A percentile compares a stretch with the other conserved stretches of the same genome.
phyloP scores from a whole-genome alignment of 164 flowering plant genomes.

The Nelumbo lutea region DNA sequence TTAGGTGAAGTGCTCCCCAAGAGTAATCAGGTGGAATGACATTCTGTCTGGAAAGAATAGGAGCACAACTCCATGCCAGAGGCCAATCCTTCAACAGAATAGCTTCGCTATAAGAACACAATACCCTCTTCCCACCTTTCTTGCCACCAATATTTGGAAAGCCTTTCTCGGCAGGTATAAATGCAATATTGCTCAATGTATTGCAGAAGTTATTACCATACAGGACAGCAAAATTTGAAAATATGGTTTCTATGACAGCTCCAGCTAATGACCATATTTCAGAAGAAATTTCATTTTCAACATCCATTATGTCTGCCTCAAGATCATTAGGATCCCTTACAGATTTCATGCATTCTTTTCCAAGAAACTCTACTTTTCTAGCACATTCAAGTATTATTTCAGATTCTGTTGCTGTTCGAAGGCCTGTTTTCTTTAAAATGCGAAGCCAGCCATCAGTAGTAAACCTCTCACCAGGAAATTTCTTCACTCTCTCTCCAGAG shows the following conservation, averaged over 20 bases:
- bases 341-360: conserved; percentile 49
- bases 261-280: conserved; percentile 79
- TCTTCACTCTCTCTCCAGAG: conserved; percentile 56
- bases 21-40: conserved; percentile 88
- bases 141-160: conserved; percentile 66
- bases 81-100: conserved; percentile 93
- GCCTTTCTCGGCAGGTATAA: conserved; percentile 83
- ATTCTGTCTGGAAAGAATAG: conserved; percentile 63
- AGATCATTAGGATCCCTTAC: conserved; percentile 41
- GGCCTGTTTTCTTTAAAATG: conserved; percentile 76
- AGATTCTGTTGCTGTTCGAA: conserved; percentile 65
- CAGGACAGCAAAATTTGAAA: conserved; percentile 76
- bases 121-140: conserved; percentile 76
- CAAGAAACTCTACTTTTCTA: conserved; percentile 75
- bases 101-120: conserved; percentile 74
- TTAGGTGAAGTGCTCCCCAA: conserved; percentile 82
- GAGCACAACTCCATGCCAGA: conserved; percentile 86
- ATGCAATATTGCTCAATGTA: conserved; percentile 71
- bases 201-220: conserved; percentile 82
- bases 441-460: conserved; percentile 75
- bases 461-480: conserved; percentile 96
- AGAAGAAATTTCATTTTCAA: conserved; percentile 49
- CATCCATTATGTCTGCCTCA: conserved; percentile 35
- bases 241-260: conserved; percentile 64
- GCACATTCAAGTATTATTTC: conserved; percentile 89